phyloP scores from a whole-genome alignment of 2,329 filamentous ascomycete genomes.

The Colletotrichum abscissum region DNA sequence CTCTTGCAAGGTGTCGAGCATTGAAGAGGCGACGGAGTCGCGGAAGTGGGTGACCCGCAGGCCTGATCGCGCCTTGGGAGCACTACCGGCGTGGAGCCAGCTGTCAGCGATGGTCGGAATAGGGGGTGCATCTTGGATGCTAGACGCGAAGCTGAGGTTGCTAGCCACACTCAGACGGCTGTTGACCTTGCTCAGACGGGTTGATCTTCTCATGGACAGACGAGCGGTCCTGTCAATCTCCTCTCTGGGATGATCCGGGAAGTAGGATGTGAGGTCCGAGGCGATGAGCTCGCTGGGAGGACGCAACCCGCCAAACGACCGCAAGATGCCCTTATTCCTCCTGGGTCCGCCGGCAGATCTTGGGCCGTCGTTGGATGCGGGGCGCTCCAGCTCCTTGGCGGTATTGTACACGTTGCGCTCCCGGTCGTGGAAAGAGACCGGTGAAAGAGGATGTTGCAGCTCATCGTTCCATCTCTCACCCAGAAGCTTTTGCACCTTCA shows the following conservation, averaged over 20 bases:
- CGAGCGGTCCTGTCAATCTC: slow-evolving; percentile 96
- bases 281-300: slow-evolving; percentile 98
- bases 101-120: slow-evolving; percentile 95
- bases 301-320: slow-evolving; percentile 89
- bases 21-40: slow-evolving; percentile 89
- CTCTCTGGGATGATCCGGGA: slow-evolving; percentile 92
- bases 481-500: slow-evolving; percentile 89
- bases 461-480: slow-evolving; percentile 87
- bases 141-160: slow-evolving; percentile 92
- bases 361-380: slow-evolving; percentile 58
- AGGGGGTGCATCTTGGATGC: slow-evolving; percentile 90
- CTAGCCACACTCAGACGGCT: slow-evolving; percentile 94
- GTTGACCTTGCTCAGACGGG: slow-evolving; percentile 90
- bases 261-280: slow-evolving; percentile 95
- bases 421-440: slow-evolving; percentile 77
- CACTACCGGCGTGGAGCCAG: slow-evolving; percentile 78
- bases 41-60: slow-evolving; percentile 72
- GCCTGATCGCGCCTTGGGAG: slow-evolving; percentile 58
- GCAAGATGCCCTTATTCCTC: slow-evolving; percentile 67
- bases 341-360: slow-evolving; percentile 40
- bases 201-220: slow-evolving; percentile 90
- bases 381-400: slow-evolving; percentile 68
- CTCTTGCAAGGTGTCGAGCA: slow-evolving; percentile 90
- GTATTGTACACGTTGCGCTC: slow-evolving; percentile 74
- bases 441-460: slow-evolving; percentile 87